A percentile compares a stretch with the other conserved stretches of the same genome.
phyloP scores from a whole-genome alignment of 208 protist genomes.

The Crithidia mellificae region DNA sequence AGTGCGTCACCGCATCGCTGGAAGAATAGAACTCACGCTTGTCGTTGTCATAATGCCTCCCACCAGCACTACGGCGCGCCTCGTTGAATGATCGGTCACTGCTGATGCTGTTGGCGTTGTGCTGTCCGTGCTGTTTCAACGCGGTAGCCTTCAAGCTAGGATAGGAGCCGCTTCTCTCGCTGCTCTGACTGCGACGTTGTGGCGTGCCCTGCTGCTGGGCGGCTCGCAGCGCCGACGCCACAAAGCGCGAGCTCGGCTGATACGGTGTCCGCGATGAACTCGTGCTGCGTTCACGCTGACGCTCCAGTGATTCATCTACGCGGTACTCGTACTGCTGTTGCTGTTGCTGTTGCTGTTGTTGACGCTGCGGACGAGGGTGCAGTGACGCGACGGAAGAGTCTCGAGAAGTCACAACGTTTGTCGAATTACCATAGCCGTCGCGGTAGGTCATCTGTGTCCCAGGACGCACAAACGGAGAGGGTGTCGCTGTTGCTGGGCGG shows the following conservation, averaged over 20 bases:
- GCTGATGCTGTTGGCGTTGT: not conserved
- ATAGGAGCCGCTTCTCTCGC: not conserved
- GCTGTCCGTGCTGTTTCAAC: not conserved
- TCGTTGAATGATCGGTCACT: no score
- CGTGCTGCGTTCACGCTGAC: not conserved
- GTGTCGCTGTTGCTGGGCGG: no score
- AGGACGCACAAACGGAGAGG: no score
- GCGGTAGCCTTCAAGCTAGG: not conserved
- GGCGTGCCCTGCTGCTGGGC: constrained; percentile 16
- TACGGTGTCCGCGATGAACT: constrained; percentile 1
- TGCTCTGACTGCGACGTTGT: not conserved
- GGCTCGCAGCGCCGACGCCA: constrained; percentile 19
- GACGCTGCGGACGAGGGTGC: not conserved
- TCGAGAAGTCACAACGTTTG: no score
- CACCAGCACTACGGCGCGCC: no score
- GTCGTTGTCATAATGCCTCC: no score
- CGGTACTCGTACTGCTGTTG: not conserved
- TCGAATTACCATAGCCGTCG: no score
- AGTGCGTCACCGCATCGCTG: no score
- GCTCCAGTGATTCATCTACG: not conserved
- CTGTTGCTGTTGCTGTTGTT: not conserved
- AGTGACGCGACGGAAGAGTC: constrained; percentile 4
- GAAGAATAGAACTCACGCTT: no score
- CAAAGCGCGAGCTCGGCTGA: constrained; percentile 21
- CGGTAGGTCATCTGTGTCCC: no score